Evolutionary conservation across 202 grass and related monocot species (phyloP).

Genomic region (Setaria viridis): DNA sequence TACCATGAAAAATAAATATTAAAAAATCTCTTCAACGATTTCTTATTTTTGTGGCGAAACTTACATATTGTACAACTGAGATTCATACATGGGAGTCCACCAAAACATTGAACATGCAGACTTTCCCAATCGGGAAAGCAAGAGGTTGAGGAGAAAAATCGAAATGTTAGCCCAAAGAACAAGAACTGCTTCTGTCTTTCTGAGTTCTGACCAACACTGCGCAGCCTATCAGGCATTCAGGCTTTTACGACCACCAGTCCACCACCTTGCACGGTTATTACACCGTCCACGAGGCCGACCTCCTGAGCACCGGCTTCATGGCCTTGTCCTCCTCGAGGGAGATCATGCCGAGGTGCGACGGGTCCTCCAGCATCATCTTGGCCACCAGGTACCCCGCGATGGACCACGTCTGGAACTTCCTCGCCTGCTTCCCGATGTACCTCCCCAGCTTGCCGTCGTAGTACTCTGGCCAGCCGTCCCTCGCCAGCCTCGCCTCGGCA

Average conservation of each 20-base stretch:
- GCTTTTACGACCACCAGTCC: background rate
- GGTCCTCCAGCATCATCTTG: conserved; percentile 98
- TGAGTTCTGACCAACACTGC: background rate
- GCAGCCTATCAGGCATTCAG: too few relatives aligned
- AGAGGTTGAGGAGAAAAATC: background rate
- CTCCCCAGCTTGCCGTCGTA: conserved; percentile 88
- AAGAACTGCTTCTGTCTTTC: background rate
- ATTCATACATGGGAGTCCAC: background rate
- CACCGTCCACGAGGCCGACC: conserved; percentile 78
- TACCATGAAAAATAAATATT: background rate
- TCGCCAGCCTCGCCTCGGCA: conserved; percentile 67
- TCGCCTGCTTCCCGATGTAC: conserved; percentile 89
- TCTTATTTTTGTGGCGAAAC: background rate
- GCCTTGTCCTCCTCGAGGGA: conserved; percentile 87
- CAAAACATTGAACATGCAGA: background rate
- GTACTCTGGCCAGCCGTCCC: conserved; percentile 93
- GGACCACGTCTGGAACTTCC: conserved; percentile 95
- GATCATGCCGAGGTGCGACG: conserved; percentile 92
- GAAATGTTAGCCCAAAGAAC: conserved; percentile 11
- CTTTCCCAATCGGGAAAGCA: background rate
- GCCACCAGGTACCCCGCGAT: conserved; percentile 86
- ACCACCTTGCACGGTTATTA: conserved; percentile 35
- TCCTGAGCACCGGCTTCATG: conserved; percentile 75
- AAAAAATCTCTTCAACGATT: background rate
- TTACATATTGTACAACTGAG: conserved; percentile 10